Base-by-base conservation (phyloP, 768 basidiomycete genomes). In the Cyclocybe cylindracea region DNA sequence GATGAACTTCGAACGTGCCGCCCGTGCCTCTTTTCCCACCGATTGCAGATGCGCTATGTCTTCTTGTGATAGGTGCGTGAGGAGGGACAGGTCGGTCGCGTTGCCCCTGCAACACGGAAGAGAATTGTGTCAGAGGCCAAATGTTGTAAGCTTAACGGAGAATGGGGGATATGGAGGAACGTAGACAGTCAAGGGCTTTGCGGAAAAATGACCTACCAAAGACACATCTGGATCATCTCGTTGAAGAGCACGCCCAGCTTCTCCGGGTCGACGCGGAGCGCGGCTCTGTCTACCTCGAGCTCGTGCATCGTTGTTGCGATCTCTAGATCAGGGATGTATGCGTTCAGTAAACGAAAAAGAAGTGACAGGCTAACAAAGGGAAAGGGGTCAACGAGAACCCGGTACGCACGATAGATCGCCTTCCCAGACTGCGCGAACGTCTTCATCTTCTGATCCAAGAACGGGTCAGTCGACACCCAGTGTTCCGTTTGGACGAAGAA, bases 1-100 rank as follows among this genome's bases (percentile, higher is more conserved):
- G 44, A 98, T 95, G 60, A 83, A 92, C 40, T 86, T 76, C 36
- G 82, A 75, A n/a, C 91, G 79, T 5, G 84, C 87, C 10, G 78
- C 78, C 61, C 91, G 91, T 0, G 89, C 87, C n/a, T 88, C 86
- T 47, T 80, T 82, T 4, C 88, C 91, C 2, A 93, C 90, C 1
- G 83, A 72, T 67, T 99, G 96, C 2, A 98, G 75, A 57, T 85
- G 70, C 47, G 87, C 82, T 13, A 98, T 91, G 60, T 98, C 93
- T 5, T 84, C 81, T 31, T 86, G 82, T 1, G 89, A 85, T 48
- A 97, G 70, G 59, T 94, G 88, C 1, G 94, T 94, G 24, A 98
- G 77, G 10, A 98, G 82, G 0, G 93, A 95, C 4, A 98, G 77
- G 67, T 99, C 96, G 19, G 94, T 97, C 10, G 94, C 94, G 65